Conservation (phyloP, 169 alveolate species). For the Cystoisospora suis region DNA sequence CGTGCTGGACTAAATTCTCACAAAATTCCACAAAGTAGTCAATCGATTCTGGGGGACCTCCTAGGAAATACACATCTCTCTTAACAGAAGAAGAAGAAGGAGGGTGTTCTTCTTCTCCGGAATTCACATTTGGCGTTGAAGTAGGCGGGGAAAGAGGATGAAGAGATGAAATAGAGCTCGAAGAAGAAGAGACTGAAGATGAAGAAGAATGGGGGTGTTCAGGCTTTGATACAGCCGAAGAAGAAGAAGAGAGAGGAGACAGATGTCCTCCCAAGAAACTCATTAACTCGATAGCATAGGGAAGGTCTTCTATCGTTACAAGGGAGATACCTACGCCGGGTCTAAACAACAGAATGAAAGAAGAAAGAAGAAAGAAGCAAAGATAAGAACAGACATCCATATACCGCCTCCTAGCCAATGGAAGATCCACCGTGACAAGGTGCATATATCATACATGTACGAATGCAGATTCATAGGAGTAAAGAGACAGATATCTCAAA, state of each 20-base stretch:
- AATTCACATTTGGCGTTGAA: background rate
- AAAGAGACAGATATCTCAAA: no score
- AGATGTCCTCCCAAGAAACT: constrained; percentile 68
- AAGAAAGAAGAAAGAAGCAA: background rate
- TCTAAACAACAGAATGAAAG: constrained; percentile 2
- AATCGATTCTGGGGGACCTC: constrained; percentile 32
- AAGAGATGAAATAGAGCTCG: background rate
- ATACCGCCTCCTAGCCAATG: background rate
- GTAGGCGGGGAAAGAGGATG: background rate
- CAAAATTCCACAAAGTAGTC: constrained; percentile 65
- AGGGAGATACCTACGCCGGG: constrained; percentile 65
- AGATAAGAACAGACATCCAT: background rate
- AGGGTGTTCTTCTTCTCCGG: background rate
- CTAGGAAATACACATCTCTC: background rate
- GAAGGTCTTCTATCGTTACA: constrained; percentile 76
- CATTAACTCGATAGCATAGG: constrained; percentile 78
- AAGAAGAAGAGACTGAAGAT: background rate
- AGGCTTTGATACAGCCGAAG: background rate
- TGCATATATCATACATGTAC: background rate
- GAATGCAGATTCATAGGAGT: no score
- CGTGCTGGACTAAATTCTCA: constrained; percentile 48
- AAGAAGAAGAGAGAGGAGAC: background rate
- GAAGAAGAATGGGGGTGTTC: background rate
- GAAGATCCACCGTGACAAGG: background rate
- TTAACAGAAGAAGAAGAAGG: background rate